Percentiles rank a stretch among this genome's conserved stretches.
phyloP scores from a whole-genome alignment of 495 filamentous ascomycete genomes.

The Parathielavia hyrcaniae region DNA sequence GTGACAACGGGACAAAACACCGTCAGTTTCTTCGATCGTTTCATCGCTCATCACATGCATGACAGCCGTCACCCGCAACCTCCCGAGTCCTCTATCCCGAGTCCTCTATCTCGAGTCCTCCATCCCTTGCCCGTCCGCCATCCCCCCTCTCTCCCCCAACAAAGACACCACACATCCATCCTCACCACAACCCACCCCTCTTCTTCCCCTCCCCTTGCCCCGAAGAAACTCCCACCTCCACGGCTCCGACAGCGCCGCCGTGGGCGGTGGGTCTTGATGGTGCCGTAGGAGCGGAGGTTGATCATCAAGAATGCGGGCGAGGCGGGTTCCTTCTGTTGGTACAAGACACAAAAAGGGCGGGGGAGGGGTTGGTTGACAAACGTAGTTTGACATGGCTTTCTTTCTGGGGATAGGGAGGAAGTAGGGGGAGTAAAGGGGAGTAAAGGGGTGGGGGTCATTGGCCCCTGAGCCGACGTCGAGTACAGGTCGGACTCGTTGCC shows the following conservation, averaged over 20 bases:
- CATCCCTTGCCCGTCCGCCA: not conserved
- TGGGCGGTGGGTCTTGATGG: too few species aligned
- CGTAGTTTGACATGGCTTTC: too few species aligned
- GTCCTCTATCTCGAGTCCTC: too few species aligned
- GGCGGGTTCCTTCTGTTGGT: slow-evolving; percentile 17
- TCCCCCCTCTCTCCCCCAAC: not conserved
- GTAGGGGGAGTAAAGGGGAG: not conserved
- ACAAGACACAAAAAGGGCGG: not conserved
- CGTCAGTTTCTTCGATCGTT: not conserved
- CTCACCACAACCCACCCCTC: not conserved
- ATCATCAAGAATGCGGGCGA: slow-evolving; percentile 51
- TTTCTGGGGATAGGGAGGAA: slow-evolving; percentile 23
- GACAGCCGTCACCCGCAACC: too few species aligned
- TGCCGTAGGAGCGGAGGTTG: slow-evolving; percentile 57
- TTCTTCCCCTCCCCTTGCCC: slow-evolving; percentile 16
- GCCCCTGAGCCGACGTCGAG: slow-evolving; percentile 48
- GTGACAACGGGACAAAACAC: not conserved
- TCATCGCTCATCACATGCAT: too few species aligned
- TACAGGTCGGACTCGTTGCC: slow-evolving; percentile 66
- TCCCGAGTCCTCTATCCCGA: too few species aligned
- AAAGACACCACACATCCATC: not conserved
- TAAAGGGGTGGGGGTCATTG: slow-evolving; percentile 25
- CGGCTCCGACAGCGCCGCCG: too few species aligned
- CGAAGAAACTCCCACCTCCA: too few species aligned
- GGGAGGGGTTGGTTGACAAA: too few species aligned